Evolutionary conservation across 768 basidiomycete genomes (phyloP).

Genomic region (Daedalea quercina): DNA sequence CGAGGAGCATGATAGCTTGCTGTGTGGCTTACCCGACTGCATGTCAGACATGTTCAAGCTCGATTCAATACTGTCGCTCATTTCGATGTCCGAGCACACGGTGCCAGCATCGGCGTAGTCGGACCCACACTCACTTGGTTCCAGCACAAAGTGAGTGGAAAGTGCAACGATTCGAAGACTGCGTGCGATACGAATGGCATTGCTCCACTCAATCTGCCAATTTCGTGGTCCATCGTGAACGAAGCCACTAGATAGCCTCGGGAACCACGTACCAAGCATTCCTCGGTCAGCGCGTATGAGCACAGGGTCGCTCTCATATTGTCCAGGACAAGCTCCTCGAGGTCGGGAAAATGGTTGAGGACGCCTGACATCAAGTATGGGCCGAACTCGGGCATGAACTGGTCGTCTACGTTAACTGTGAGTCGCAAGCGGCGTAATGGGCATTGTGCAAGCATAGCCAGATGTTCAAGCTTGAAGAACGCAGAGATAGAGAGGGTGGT

Average conservation of each 20-base stretch:
- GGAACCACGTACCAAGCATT: not conserved
- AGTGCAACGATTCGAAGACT: slow-evolving; percentile 4
- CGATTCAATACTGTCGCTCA: no score
- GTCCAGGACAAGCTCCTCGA: slow-evolving; percentile 9
- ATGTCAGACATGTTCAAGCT: no score
- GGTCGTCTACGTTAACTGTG: not conserved
- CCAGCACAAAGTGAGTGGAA: not conserved
- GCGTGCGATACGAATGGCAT: not conserved
- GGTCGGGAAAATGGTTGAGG: not conserved
- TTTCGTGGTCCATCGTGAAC: no score
- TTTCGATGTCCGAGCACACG: no score
- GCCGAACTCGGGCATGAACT: not conserved
- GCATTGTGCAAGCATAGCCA: not conserved
- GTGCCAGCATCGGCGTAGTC: no score
- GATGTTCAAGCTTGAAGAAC: not conserved
- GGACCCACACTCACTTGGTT: not conserved
- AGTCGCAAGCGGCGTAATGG: slow-evolving; percentile 5
- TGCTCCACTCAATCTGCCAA: not conserved
- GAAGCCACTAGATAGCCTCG: no score
- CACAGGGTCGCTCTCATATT: not conserved
- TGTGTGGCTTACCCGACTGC: no score
- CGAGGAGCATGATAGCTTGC: no score
- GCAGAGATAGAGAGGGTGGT: not conserved
- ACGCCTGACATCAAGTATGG: not conserved
- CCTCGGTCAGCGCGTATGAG: not conserved